phyloP scores from a whole-genome alignment of 2,329 filamentous ascomycete genomes.

The Scytalidium sp. region DNA sequence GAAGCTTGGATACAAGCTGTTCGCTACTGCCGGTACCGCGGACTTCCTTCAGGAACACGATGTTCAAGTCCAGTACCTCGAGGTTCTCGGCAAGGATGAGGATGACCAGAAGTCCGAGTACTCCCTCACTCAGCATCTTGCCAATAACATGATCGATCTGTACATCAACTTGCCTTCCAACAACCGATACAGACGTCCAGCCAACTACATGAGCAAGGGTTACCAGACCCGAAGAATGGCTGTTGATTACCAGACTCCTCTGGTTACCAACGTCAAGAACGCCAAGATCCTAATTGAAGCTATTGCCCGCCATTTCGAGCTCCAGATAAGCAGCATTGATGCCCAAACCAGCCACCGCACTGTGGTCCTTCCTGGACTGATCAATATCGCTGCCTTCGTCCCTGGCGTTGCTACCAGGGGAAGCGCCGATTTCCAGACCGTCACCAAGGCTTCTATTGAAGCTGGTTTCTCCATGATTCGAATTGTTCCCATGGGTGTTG shows the following conservation, averaged over 20 bases:
- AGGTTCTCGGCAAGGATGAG: conserved; percentile 74
- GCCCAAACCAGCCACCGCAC: conserved; percentile 87
- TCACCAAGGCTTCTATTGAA: conserved; percentile 71
- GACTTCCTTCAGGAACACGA: conserved; percentile 94
- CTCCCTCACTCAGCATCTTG: conserved; percentile 92
- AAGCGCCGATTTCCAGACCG: conserved; percentile 64
- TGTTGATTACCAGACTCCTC: conserved; percentile 88
- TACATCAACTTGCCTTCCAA: conserved; percentile 99
- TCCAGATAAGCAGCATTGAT: conserved; percentile 80
- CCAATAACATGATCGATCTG: conserved; percentile 96
- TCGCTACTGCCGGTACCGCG: conserved; percentile 92
- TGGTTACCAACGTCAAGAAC: conserved; percentile 99
- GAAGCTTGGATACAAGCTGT: conserved; percentile 90
- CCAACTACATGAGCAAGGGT: conserved; percentile 98
- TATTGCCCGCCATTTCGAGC: conserved; percentile 81
- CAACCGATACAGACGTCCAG: conserved; percentile 94
- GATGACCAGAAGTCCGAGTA: conserved; percentile 93
- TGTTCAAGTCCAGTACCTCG: conserved; percentile 88
- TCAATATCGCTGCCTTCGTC: conserved; percentile 79
- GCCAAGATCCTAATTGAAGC: conserved; percentile 96
- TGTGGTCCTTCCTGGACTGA: conserved; percentile 68
- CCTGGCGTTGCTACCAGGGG: conserved; percentile 64
- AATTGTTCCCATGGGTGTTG: conserved; percentile 71
- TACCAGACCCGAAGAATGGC: conserved; percentile 97
- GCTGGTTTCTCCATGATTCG: conserved; percentile 79